Evolutionary conservation across 1,139 yeast species (phyloP).

Genomic region (Casaregolazyma suthepensis): DNA sequence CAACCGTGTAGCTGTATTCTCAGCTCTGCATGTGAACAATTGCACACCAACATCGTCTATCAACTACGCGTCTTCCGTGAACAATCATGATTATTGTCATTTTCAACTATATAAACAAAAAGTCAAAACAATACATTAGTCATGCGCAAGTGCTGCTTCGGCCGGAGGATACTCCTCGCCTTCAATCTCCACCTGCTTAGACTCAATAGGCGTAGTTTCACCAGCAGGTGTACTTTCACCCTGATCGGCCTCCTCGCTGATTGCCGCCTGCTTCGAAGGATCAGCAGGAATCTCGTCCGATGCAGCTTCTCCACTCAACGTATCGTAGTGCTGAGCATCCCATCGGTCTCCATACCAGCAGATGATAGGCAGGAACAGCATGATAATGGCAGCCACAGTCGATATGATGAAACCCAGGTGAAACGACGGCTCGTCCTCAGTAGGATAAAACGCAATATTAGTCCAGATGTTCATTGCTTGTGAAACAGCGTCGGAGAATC

Average conservation of each 20-base stretch:
- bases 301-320: neutral
- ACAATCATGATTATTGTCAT: neutral
- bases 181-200: neutral
- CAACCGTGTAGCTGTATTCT: too few species aligned
- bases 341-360: constrained; percentile 23
- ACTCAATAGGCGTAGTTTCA: neutral
- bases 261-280: neutral
- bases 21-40: too few species aligned
- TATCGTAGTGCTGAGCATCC: constrained; percentile 17
- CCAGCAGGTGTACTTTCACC: neutral
- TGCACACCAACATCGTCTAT: neutral
- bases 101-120: neutral
- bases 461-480: constrained; percentile 41
- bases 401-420: constrained; percentile 34
- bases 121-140: neutral
- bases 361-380: constrained; percentile 34
- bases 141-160: neutral
- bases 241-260: neutral
- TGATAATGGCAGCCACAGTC: constrained; percentile 32
- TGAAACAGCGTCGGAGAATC: constrained; percentile 38
- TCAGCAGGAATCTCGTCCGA: neutral
- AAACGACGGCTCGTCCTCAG: constrained; percentile 35
- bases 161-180: neutral
- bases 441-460: constrained; percentile 38
- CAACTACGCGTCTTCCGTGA: neutral